Evolutionary conservation across 768 basidiomycete genomes (phyloP), one percentile per base, ranked within the genome.

Genomic region (Leccinum longicurvipes): DNA sequence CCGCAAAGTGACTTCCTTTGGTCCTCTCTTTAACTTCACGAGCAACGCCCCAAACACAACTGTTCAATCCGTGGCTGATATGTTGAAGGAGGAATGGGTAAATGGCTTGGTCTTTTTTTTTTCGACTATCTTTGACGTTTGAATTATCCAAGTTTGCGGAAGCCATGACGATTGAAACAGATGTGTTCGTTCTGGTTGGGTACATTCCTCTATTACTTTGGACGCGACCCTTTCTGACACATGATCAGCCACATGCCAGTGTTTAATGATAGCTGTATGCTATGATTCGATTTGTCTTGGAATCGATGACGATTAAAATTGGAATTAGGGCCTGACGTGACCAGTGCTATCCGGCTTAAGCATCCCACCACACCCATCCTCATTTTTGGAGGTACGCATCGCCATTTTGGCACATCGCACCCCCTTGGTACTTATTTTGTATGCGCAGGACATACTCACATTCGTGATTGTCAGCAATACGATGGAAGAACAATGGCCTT

Each of bases 11-110:
- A 93, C 91, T 0, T 81, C 92, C 2, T 77, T 95, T 11, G 92
- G 92, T 6, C 85, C 92, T 25, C 68, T 94, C 11, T 93, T 73
- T 56, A 79, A 91, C 67, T 94, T 91, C 67, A 83, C 79, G 0
- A 82, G 83, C 47, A 88, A 91, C 62, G 84, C 78, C 42, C 60
- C 69, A 36, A 87, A 87, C 56, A 90, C 89, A 6, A 86, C 85
- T 2, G 87, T 94, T 14, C 91, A 93, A 63, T 73, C 72, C 34
- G 87, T 91, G 3, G 78, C 71, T 10, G 76, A 83, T 41, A 87
- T 95, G 86, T 84, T 92, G 41, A 84, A 87, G 56, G 91, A 93
- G 66, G 31, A 71, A 3, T 96, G 93, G 89, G 86, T 85, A 54
- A 29, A 76, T 61, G 4, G 24, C 14, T 51, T 28, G 17, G 27